phyloP scores from a whole-genome alignment of 2,329 filamentous ascomycete species.

The Xylariaceae sp. region DNA sequence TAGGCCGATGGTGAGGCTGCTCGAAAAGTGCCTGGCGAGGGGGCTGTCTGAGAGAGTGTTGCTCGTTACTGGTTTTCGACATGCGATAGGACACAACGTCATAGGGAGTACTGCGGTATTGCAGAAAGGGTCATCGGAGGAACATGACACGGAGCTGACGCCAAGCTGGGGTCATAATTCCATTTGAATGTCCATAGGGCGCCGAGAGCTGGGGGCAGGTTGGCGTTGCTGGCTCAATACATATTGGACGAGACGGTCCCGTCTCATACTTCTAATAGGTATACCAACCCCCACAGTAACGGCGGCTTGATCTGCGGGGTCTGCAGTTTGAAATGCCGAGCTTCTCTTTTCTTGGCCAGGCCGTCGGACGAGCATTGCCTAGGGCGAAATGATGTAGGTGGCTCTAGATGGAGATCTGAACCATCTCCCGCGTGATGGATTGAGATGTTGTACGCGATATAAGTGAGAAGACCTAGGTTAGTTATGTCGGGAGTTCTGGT shows the following conservation, averaged over 20 bases:
- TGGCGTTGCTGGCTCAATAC: no score
- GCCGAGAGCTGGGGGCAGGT: no score
- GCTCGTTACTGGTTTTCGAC: background rate
- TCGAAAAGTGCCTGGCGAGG: no score
- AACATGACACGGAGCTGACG: slow-evolving; percentile 9
- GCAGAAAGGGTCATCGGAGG: no score
- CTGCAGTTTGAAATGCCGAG: background rate
- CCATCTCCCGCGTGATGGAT: background rate
- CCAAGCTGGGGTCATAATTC: background rate
- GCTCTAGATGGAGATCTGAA: background rate
- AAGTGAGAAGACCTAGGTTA: background rate
- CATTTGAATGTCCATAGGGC: background rate
- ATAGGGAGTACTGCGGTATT: background rate
- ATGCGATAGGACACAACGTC: background rate
- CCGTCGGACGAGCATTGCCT: slow-evolving; percentile 4
- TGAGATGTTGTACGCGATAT: background rate
- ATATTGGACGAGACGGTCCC: background rate
- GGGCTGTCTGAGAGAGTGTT: no score
- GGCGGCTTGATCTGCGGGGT: slow-evolving; percentile 9
- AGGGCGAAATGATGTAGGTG: background rate
- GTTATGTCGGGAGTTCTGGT: background rate
- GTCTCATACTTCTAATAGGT: background rate
- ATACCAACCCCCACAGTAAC: background rate
- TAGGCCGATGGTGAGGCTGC: no score
- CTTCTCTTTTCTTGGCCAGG: slow-evolving; percentile 5